Percentiles rank a stretch among this genome's conserved stretches.
Evolutionary conservation across 352 stramenopile species (phyloP).

Genomic region (Globisporangium apiculatum): DNA sequence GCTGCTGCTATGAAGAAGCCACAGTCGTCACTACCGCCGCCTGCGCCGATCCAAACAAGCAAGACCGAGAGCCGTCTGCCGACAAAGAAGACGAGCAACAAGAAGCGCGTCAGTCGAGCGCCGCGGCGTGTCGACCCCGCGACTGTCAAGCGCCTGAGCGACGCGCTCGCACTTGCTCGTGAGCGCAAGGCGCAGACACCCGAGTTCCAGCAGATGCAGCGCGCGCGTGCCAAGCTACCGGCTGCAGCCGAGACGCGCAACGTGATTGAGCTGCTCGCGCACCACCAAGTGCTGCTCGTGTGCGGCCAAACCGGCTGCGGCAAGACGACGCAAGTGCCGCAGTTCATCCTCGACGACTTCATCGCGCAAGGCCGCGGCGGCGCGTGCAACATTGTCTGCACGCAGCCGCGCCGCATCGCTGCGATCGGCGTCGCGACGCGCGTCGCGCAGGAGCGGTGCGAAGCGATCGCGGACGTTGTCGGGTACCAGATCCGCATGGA

Average conservation of each 20-base stretch:
- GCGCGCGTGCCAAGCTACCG: constrained; percentile 44
- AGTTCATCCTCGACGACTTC: constrained; percentile 95
- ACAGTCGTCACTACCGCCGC: background rate
- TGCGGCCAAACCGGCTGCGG: constrained; percentile 94
- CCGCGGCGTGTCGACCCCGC: constrained; percentile 21
- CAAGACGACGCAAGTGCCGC: constrained; percentile 95
- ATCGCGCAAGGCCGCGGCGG: constrained; percentile 74
- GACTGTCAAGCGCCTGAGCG: constrained; percentile 31
- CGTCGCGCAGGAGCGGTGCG: constrained; percentile 92
- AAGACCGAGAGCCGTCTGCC: constrained; percentile 16
- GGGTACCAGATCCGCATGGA: constrained; percentile 97
- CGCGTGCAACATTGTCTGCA: constrained; percentile 95
- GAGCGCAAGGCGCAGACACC: constrained; percentile 32
- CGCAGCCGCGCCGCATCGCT: constrained; percentile 93
- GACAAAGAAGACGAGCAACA: constrained; percentile 7
- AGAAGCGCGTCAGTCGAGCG: constrained; percentile 5
- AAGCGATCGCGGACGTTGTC: constrained; percentile 79
- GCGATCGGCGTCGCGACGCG: constrained; percentile 94
- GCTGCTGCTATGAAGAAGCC: background rate
- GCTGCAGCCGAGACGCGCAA: constrained; percentile 47
- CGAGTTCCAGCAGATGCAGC: constrained; percentile 55
- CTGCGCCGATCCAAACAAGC: background rate
- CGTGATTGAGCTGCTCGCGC: constrained; percentile 42
- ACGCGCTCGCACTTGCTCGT: constrained; percentile 25
- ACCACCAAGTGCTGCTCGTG: constrained; percentile 91